Evolutionary conservation across 2,329 filamentous ascomycete species (phyloP), one percentile per base, ranked within the genome.

Genomic region (Chrysoporthe cubensis): DNA sequence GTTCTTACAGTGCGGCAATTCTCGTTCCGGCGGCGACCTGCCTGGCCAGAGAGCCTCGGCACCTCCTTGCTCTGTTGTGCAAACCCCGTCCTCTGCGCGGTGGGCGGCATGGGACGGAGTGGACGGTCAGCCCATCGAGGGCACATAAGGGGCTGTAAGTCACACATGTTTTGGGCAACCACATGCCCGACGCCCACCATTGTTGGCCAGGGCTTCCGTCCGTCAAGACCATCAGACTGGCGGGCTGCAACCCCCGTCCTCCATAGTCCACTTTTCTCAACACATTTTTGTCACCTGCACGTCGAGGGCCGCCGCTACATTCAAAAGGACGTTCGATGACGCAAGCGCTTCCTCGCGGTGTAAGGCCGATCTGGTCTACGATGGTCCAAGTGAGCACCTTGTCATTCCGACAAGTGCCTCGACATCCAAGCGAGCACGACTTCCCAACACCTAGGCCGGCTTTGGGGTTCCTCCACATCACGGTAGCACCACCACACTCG

Each of bases 111-210:
- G 18, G 43, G 52, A 57, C 58, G 26, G 42, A 7, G 42, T 48
- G 26, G 26, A 26, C 43, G 43, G 44, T 59, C 66, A 66, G 66
- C 63, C 58, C 61, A 66, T 66, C 43, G 62, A 66, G 58, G 48
- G 34, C 43, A 43, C 40, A 48, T 58, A 52, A 42, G 48, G 48
- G 21, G 62, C 60, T 26, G 26, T 26, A 26, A 26, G 26, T 26
- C 26, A 26, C 66, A 58, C 66, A 26, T 60, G 43, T 37, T 42
- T 66, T 11, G 14, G 59, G 46, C 62, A 52, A 44, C 48, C 52
- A 54, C 59, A 57, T 48, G 58, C 46, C 37, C 9, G 37, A 40
- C 37, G 37, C 37, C 37, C 9, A 46, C 46, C 34, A 66, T 52
- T 58, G 42, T 60, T 42, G 57, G 21, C 21, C 43, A 21, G 37